phyloP scores from a whole-genome alignment of 2,329 filamentous ascomycete genomes.

The Fusarium sp. region DNA sequence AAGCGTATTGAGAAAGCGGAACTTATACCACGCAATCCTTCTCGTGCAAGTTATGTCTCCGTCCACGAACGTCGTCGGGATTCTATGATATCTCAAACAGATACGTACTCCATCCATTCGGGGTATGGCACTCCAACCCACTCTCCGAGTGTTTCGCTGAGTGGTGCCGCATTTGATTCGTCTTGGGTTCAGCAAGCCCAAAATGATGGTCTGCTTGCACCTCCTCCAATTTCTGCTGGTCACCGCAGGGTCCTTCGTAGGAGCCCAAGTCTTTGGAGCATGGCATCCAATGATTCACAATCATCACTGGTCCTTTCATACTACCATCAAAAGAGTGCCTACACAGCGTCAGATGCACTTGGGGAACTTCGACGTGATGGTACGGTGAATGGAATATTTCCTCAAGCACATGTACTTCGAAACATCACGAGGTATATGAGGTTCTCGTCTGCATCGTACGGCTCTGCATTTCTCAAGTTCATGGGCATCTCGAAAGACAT shows the following conservation, averaged over 20 bases:
- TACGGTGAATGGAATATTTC: constrained; percentile 68
- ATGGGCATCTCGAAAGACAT: constrained; percentile 68
- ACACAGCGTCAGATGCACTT: constrained; percentile 60
- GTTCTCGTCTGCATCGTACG: constrained; percentile 74
- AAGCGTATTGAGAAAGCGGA: constrained; percentile 40
- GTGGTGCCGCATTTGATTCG: constrained; percentile 41
- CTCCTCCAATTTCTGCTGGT: constrained; percentile 35
- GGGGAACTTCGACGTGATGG: constrained; percentile 62
- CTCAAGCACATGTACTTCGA: constrained; percentile 66
- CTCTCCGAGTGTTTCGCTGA: constrained; percentile 53
- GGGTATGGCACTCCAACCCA: constrained; percentile 56
- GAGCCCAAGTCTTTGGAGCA: constrained; percentile 68
- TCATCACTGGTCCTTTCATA: constrained; percentile 63
- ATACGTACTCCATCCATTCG: constrained; percentile 64
- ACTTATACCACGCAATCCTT: constrained; percentile 53
- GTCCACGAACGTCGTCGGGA: constrained; percentile 62
- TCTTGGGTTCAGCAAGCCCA: constrained; percentile 29
- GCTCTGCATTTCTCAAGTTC: constrained; percentile 70
- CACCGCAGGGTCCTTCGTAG: constrained; percentile 47
- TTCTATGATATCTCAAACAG: constrained; percentile 66
- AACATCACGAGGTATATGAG: constrained; percentile 74
- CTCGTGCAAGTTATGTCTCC: constrained; percentile 61
- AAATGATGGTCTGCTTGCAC: constrained; percentile 22
- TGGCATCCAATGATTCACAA: constrained; percentile 66
- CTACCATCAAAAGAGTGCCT: constrained; percentile 60